Evolutionary conservation across 805 yeast genomes (phyloP).

Genomic region (Nakazawaea holstii): DNA sequence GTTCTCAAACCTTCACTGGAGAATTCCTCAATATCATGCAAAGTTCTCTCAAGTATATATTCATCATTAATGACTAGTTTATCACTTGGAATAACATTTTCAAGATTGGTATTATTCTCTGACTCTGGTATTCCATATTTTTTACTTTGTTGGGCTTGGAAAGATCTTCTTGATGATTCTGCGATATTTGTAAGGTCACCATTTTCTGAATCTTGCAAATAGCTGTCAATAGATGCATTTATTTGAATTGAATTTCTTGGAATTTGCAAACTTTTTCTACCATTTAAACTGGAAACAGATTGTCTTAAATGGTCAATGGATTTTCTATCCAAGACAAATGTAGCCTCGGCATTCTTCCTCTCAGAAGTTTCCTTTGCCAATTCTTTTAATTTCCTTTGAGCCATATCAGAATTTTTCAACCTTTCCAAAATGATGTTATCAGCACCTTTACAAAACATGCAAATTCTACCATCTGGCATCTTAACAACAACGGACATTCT

Average conservation of each 20-base stretch:
- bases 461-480: slow-evolving; percentile 70
- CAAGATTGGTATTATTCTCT: neutral
- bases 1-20: slow-evolving; percentile 95
- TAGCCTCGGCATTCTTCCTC: slow-evolving; percentile 77
- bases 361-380: slow-evolving; percentile 49
- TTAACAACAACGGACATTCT: slow-evolving; percentile 87
- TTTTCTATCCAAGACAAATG: slow-evolving; percentile 52
- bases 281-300: slow-evolving; percentile 19
- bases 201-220: slow-evolving; percentile 34
- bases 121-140: slow-evolving; percentile 37
- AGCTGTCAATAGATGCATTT: slow-evolving; percentile 39
- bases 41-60: slow-evolving; percentile 72
- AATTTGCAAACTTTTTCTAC: slow-evolving; percentile 21
- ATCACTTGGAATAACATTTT: slow-evolving; percentile 40
- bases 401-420: slow-evolving; percentile 52
- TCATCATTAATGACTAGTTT: slow-evolving; percentile 63
- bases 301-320: slow-evolving; percentile 33
- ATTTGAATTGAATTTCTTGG: slow-evolving; percentile 24
- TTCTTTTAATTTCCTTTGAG: slow-evolving; percentile 59
- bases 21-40: slow-evolving; percentile 89
- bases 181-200: slow-evolving; percentile 52
- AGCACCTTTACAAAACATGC: slow-evolving; percentile 91
- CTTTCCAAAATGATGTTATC: slow-evolving; percentile 84
- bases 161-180: slow-evolving; percentile 46
- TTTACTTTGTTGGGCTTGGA: slow-evolving; percentile 53